These are phyloP conservation scores for Testicularia cyperi DNA, from an alignment of 1,284 basidiomycete species.

Conservation along the genomic window DNA sequence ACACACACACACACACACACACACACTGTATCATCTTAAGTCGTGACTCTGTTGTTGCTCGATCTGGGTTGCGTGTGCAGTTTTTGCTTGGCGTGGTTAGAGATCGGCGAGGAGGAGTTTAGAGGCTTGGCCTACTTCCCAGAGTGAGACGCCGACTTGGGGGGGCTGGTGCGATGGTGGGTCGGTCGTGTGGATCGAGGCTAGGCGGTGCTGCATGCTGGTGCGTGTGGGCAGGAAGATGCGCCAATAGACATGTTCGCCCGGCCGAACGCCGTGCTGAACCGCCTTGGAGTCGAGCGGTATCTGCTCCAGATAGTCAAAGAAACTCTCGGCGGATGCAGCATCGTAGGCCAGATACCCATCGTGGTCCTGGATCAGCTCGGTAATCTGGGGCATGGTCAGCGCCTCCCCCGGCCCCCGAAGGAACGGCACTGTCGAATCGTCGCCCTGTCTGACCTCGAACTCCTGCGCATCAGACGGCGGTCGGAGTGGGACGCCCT, in stretches of 20 bases:
- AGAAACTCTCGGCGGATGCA: slow-evolving; percentile 8
- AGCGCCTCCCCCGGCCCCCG: slow-evolving; percentile 24
- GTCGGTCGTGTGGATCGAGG: neutral
- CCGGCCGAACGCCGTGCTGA: slow-evolving; percentile 8
- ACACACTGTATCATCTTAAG: too few species aligned
- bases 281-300: slow-evolving; percentile 1
- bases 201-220: slow-evolving; percentile 1
- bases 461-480: slow-evolving; percentile 3
- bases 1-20: too few species aligned
- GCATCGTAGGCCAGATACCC: slow-evolving; percentile 9
- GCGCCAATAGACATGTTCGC: slow-evolving; percentile 28
- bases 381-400: slow-evolving; percentile 8
- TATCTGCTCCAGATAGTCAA: slow-evolving; percentile 22
- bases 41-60: too few species aligned
- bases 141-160: slow-evolving; percentile 15
- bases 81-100: neutral
- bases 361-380: slow-evolving; percentile 10
- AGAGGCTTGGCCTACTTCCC: slow-evolving; percentile 33
- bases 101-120: slow-evolving; percentile 11
- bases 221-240: slow-evolving; percentile 14
- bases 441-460: neutral
- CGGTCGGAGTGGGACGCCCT: slow-evolving; percentile 6
- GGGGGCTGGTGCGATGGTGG: too few species aligned
- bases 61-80: neutral
- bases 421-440: slow-evolving; percentile 10